Conservation (phyloP, 2,329 filamentous ascomycete species). For the Colletotrichum limetticola region DNA sequence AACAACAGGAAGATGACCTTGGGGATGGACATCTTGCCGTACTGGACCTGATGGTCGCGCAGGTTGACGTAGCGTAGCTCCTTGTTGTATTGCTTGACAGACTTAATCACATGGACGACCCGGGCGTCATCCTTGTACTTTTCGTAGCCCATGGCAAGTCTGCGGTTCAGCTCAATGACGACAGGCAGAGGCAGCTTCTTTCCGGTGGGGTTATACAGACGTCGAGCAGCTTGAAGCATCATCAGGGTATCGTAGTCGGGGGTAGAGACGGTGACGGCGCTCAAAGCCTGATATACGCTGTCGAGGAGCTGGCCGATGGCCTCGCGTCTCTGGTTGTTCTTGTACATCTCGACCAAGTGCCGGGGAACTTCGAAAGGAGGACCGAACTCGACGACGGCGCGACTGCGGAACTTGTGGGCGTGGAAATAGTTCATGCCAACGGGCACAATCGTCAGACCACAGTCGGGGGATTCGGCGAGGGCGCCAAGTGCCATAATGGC, state of each 20-base stretch:
- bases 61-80: slow-evolving; percentile 87
- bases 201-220: slow-evolving; percentile 93
- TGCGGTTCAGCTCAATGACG: slow-evolving; percentile 92
- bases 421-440: slow-evolving; percentile 99
- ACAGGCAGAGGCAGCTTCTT: slow-evolving; percentile 93
- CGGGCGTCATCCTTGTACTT: slow-evolving; percentile 92
- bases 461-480: slow-evolving; percentile 84
- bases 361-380: slow-evolving; percentile 85
- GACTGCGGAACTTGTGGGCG: slow-evolving; percentile 96
- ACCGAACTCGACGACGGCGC: slow-evolving; percentile 95
- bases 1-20: slow-evolving; percentile 81
- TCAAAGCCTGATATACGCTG: slow-evolving; percentile 84
- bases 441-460: slow-evolving; percentile 92
- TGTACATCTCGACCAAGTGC: slow-evolving; percentile 88
- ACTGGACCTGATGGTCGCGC: slow-evolving; percentile 93
- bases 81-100: slow-evolving; percentile 87
- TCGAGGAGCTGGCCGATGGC: slow-evolving; percentile 88
- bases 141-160: slow-evolving; percentile 90
- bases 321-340: slow-evolving; percentile 83
- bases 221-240: slow-evolving; percentile 93
- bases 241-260: slow-evolving; percentile 97
- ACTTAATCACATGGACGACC: slow-evolving; percentile 78
- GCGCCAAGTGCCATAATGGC: slow-evolving; percentile 98
- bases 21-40: slow-evolving; percentile 83
- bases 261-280: slow-evolving; percentile 89